Evolutionary conservation across 345 rosid genomes (phyloP).

Genomic region (Hypericum perforatum): DNA sequence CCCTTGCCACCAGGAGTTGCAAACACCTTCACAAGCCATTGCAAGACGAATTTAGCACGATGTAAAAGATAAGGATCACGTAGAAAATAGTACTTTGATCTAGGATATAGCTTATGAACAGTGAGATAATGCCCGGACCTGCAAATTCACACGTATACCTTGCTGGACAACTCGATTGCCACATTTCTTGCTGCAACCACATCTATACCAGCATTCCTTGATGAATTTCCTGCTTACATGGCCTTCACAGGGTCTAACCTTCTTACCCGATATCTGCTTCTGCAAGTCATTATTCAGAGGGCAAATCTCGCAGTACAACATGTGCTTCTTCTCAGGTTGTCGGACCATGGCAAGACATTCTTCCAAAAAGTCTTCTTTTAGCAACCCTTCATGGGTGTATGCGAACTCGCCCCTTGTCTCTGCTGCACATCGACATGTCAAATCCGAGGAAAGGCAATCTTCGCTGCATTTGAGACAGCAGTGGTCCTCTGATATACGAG

Average conservation of each 20-base stretch:
- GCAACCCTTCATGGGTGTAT: conserved; percentile 12
- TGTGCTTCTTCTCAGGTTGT: conserved; percentile 15
- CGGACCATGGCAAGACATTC: conserved; percentile 10
- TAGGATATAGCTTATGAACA: background rate
- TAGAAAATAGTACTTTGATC: too few species aligned
- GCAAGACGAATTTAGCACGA: too few species aligned
- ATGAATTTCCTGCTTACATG: conserved; percentile 18
- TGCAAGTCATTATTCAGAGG: conserved; percentile 38
- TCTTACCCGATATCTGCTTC: background rate
- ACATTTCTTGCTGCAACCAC: conserved; percentile 17
- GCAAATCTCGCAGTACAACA: conserved; percentile 29
- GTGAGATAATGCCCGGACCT: conserved; percentile 17
- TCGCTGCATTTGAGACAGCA: conserved; percentile 15
- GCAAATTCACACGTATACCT: conserved; percentile 16
- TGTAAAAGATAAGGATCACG: too few species aligned
- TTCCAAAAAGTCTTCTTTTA: conserved; percentile 14
- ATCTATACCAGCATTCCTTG: conserved; percentile 22
- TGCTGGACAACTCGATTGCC: conserved; percentile 13
- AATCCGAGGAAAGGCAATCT: conserved; percentile 13
- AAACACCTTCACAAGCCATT: conserved; percentile 9
- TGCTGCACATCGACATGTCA: conserved; percentile 18
- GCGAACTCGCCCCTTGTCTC: conserved; percentile 25
- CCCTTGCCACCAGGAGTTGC: conserved; percentile 49
- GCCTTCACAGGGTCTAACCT: conserved; percentile 13
- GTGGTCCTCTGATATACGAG: conserved; percentile 17